Base-by-base conservation (phyloP, 2,329 filamentous ascomycete genomes). In the Fusarium sp. region DNA sequence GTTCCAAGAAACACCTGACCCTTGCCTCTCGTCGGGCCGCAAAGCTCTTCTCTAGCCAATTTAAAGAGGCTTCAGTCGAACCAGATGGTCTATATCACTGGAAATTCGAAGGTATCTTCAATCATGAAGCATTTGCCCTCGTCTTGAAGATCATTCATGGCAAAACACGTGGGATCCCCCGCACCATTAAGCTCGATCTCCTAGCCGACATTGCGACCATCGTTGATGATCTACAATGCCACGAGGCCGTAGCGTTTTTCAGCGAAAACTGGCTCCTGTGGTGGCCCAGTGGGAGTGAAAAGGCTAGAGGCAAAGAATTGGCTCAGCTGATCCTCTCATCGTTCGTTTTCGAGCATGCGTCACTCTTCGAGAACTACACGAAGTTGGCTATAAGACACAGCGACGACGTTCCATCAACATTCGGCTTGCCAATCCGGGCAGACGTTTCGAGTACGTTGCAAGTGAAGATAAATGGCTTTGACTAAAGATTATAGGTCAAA, bases 121-220 rank as follows among this genome's bases (percentile, higher is more conserved):
- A 43, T 1, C 0, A 1, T 1, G 10, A 33, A 9, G 57, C 61
- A 1, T 38, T 64, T 1, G 25, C 8, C 0, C 25, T 64, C 2
- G 38, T 52, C 0, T 11, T 64, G 1, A 44, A 11, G 6, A 43
- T 64, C 6, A 52, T 64, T 0, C 57, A 64, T 10, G 61, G 57
- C 8, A 64, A 62, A 15, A 62, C 57, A 2, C 57, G 61, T 2
- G 6, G 4, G 0, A 4, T 44, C 0, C 61, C 44, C 0, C 57
- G 35, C 7, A 12, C 0, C 3, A 2, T 32, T 0, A 10, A n/a
- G 4, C 12, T 37, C 2, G 11, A 62, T n/a, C 9, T 52, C 0
- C 7, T 62, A 2, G 7, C 23, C 16, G 23, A 19, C 2, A 37
- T 64, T 0, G 57, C 57, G 3, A 21, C 38, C 0, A 44, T 64